Evolutionary conservation across 768 basidiomycete species (phyloP).

Genomic region (Ramaria sp.): DNA sequence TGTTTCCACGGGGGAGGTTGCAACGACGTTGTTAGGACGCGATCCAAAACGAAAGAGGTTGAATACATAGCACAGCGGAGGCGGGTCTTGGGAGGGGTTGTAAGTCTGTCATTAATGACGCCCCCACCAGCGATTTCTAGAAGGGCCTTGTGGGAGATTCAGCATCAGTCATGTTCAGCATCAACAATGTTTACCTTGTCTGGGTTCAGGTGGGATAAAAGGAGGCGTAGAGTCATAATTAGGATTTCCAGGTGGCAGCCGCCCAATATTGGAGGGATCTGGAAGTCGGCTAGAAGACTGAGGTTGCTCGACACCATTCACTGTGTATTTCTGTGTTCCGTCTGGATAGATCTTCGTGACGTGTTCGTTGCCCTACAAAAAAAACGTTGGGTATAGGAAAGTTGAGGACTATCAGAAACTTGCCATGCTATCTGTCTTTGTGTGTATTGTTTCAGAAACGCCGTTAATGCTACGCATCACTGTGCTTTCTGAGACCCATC

Average conservation of each 20-base stretch:
- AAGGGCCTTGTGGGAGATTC: not conserved
- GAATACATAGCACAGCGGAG: no score
- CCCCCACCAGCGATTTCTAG: constrained; percentile 5
- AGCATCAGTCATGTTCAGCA: not conserved
- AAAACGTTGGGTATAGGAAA: constrained; percentile 1
- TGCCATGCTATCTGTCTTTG: constrained; percentile 48
- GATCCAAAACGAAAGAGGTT: no score
- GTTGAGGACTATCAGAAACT: constrained; percentile 15
- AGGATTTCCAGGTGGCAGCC: constrained; percentile 7
- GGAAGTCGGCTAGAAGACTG: not conserved
- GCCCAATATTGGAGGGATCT: constrained; percentile 1
- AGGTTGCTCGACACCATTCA: constrained; percentile 53
- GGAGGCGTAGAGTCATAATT: not conserved
- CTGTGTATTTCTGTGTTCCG: constrained; percentile 49
- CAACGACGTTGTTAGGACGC: no score
- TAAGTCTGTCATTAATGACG: not conserved
- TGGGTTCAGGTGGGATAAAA: not conserved
- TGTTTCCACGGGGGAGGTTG: no score
- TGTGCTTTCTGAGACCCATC: constrained; percentile 39
- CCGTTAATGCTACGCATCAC: constrained; percentile 54
- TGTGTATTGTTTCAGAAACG: constrained; percentile 47
- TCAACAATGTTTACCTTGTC: not conserved
- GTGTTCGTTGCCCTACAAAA: constrained; percentile 61
- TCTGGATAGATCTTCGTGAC: constrained; percentile 54
- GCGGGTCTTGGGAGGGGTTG: no score